Evolutionary conservation across 1,139 yeast species (phyloP).

Genomic region (Taiozyma onychis): DNA sequence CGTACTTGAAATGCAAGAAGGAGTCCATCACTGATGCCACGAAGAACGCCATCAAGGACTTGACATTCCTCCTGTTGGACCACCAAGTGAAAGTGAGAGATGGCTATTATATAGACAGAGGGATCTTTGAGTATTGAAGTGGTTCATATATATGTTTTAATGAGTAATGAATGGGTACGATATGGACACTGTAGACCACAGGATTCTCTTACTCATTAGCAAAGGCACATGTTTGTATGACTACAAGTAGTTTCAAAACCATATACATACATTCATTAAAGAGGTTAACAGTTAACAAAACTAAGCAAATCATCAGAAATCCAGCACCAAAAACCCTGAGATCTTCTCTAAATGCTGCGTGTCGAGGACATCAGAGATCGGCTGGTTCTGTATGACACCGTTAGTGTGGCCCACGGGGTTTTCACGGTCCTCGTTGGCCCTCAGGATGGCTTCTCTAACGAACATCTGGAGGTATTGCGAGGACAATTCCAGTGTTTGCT

Average conservation of each 20-base stretch:
- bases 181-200: background rate
- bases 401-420: conserved; percentile 27
- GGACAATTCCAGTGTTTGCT: conserved; percentile 43
- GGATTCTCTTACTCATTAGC: background rate
- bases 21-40: conserved; percentile 48
- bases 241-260: too few relatives aligned
- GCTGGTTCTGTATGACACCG: conserved; percentile 27
- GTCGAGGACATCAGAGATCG: conserved; percentile 37
- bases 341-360: conserved; percentile 47
- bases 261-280: background rate
- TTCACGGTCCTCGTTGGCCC: conserved; percentile 48
- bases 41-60: conserved; percentile 28
- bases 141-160: background rate
- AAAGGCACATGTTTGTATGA: too few relatives aligned
- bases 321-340: conserved; percentile 52
- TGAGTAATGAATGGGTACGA: background rate
- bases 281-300: too few relatives aligned
- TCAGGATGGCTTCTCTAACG: conserved; percentile 54
- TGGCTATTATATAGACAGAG: conserved; percentile 23
- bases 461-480: conserved; percentile 56
- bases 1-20: conserved; percentile 43
- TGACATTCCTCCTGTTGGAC: conserved; percentile 25
- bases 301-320: conserved; percentile 31
- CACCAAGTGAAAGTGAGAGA: conserved; percentile 26
- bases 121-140: conserved; percentile 6